These are phyloP conservation scores for Vicia villosa DNA, from an alignment of 306 rosid species.

Conservation along the genomic window DNA sequence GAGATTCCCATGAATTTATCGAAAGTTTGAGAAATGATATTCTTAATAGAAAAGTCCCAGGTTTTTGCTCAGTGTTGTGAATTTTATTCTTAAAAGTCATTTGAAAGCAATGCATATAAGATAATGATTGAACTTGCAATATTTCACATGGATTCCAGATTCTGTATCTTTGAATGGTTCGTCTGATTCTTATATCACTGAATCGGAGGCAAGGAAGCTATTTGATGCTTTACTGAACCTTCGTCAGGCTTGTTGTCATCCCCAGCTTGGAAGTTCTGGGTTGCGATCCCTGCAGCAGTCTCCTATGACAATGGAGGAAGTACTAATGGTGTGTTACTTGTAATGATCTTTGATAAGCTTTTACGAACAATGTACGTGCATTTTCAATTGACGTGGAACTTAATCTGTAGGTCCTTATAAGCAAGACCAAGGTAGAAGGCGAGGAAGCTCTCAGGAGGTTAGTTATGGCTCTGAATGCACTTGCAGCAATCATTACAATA, in stretches of 20 bases:
- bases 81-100: constrained; percentile 40
- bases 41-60: constrained; percentile 65
- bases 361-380: not conserved
- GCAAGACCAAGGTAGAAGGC: constrained; percentile 91
- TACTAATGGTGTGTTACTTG: constrained; percentile 66
- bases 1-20: constrained; percentile 81
- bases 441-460: constrained; percentile 91
- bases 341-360: constrained; percentile 26
- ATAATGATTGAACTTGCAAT: constrained; percentile 41
- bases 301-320: constrained; percentile 98
- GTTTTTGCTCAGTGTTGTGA: constrained; percentile 46
- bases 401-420: constrained; percentile 79
- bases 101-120: constrained; percentile 33
- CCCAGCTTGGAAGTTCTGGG: constrained; percentile 97
- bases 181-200: constrained; percentile 69
- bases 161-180: constrained; percentile 48
- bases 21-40: constrained; percentile 74
- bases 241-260: constrained; percentile 99
- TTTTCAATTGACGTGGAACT: constrained; percentile 33
- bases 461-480: constrained; percentile 84
- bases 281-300: constrained; percentile 90
- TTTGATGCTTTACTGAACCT: constrained; percentile 87
- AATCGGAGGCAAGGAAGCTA: constrained; percentile 88
- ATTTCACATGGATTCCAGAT: constrained; percentile 52
- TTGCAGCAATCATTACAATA: constrained; percentile 76